These are phyloP conservation scores for Pilobolus umbonatus DNA, from an alignment of 192 early-diverging fungal genomes.

Conservation along the genomic window DNA sequence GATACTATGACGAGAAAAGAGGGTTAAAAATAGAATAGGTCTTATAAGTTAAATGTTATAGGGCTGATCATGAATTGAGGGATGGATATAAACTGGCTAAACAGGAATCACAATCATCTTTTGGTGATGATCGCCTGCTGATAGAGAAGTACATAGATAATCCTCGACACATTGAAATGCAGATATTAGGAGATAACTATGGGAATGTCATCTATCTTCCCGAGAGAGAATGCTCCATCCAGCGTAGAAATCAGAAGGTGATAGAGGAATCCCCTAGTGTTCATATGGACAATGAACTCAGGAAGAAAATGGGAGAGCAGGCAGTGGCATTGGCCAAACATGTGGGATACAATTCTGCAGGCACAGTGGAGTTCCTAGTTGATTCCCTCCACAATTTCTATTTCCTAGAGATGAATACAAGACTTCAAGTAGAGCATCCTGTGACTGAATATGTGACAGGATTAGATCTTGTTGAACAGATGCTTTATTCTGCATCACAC, in stretches of 20 bases:
- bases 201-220: constrained; percentile 81
- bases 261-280: constrained; percentile 83
- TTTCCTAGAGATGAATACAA: constrained; percentile 82
- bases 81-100: constrained; percentile 78
- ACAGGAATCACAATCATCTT: constrained; percentile 75
- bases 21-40: background rate
- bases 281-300: constrained; percentile 56
- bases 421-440: constrained; percentile 77
- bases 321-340: constrained; percentile 68
- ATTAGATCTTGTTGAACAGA: constrained; percentile 90
- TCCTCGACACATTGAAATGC: constrained; percentile 75
- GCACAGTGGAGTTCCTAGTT: constrained; percentile 74
- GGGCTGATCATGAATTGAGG: constrained; percentile 53
- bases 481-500: constrained; percentile 88
- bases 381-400: constrained; percentile 71
- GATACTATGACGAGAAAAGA: background rate
- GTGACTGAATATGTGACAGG: constrained; percentile 80
- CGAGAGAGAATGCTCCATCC: constrained; percentile 86
- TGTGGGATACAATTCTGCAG: constrained; percentile 69
- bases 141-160: constrained; percentile 91
- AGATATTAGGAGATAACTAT: constrained; percentile 62
- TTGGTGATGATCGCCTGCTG: constrained; percentile 85
- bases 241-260: constrained; percentile 78
- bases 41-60: background rate
- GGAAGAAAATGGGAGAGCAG: constrained; percentile 74